phyloP scores from a whole-genome alignment of 805 yeast genomes.

The Candida oleophila region DNA sequence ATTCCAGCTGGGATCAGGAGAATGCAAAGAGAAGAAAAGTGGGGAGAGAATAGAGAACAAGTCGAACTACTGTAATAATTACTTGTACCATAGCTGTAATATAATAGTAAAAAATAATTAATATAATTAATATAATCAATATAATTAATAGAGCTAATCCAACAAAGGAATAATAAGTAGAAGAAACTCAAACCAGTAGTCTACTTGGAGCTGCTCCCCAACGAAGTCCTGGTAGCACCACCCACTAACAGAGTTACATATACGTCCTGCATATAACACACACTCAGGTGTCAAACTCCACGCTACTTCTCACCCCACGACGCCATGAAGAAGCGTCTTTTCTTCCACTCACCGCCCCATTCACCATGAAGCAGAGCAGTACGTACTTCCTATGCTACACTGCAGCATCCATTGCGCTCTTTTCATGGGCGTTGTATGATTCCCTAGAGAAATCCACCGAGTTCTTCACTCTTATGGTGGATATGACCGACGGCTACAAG shows the following conservation, averaged over 20 bases:
- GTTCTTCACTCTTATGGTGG: conserved; percentile 22
- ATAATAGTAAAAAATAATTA: too few species aligned
- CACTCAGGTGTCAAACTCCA: neutral
- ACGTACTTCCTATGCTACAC: conserved; percentile 18
- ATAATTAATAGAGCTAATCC: too few species aligned
- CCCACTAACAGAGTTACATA: too few species aligned
- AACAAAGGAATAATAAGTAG: too few species aligned
- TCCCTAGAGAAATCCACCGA: conserved; percentile 21
- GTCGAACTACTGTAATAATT: neutral
- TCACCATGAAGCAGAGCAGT: conserved; percentile 3
- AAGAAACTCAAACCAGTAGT: too few species aligned
- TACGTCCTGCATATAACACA: too few species aligned
- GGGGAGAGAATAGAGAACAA: neutral
- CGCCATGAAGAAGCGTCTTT: too few species aligned
- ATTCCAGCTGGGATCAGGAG: conserved; percentile 2
- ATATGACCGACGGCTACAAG: conserved; percentile 30
- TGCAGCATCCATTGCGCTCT: conserved; percentile 16
- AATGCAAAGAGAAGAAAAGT: neutral
- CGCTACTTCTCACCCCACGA: neutral
- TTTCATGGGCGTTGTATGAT: conserved; percentile 21
- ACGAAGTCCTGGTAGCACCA: too few species aligned
- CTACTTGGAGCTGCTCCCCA: too few species aligned
- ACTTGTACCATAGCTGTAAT: neutral
- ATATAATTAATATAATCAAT: too few species aligned
- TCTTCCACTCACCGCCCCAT: neutral